These are phyloP conservation scores for Kregervanrija pseudodelftensis DNA, from an alignment of 805 yeast genomes.

Conservation along the genomic window DNA sequence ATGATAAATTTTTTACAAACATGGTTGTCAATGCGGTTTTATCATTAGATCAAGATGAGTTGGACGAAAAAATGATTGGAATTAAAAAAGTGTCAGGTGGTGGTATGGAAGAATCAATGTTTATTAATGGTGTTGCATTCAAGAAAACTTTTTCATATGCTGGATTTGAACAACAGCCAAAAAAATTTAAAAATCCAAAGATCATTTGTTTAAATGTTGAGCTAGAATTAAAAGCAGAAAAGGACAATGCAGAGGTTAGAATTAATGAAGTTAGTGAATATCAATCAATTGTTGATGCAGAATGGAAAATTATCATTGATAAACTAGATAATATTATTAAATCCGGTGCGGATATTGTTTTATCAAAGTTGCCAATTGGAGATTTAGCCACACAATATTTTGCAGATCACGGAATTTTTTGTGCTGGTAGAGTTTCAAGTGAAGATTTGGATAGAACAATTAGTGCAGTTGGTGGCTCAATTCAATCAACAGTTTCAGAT, in stretches of 20 bases:
- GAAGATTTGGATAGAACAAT: conserved; percentile 92
- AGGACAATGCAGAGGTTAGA: conserved; percentile 97
- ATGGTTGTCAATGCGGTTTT: conserved; percentile 96
- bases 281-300: conserved; percentile 98
- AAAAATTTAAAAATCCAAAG: conserved; percentile 70
- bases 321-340: conserved; percentile 77
- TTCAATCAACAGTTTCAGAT: conserved; percentile 74
- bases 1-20: conserved; percentile 83
- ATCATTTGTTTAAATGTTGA: conserved; percentile 84
- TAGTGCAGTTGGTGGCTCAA: conserved; percentile 87
- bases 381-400: conserved; percentile 98
- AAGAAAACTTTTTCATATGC: conserved; percentile 97
- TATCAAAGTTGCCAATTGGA: conserved; percentile 94
- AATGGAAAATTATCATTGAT: conserved; percentile 87
- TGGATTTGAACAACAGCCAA: conserved; percentile 98
- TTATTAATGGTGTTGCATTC: conserved; percentile 92
- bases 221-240: conserved; percentile 94
- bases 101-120: conserved; percentile 85
- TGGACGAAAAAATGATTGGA: conserved; percentile 88
- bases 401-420: conserved; percentile 92
- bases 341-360: conserved; percentile 87
- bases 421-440: conserved; percentile 89
- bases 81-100: conserved; percentile 95
- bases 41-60: conserved; percentile 73
- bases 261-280: conserved; percentile 90